Percentiles rank a stretch among this genome's conserved stretches.
phyloP scores from a whole-genome alignment of 495 filamentous ascomycete genomes.

The Tuber calosporum region DNA sequence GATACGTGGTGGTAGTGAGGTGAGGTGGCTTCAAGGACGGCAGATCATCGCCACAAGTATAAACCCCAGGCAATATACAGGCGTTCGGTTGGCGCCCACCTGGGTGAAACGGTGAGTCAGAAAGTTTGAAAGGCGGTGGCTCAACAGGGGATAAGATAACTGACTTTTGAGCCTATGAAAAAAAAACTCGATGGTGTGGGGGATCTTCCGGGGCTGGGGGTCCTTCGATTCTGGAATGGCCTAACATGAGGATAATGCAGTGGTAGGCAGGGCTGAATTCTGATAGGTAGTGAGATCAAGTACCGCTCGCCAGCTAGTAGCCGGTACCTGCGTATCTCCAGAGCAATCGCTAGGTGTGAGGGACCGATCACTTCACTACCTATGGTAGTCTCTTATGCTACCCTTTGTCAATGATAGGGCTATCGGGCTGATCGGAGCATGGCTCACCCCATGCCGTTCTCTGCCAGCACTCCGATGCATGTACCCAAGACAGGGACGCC shows the following conservation, averaged over 20 bases:
- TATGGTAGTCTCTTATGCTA: background rate
- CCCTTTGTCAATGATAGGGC: background rate
- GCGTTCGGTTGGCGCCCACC: background rate
- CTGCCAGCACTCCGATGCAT: background rate
- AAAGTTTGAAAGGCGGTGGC: background rate
- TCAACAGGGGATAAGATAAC: background rate
- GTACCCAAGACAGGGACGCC: background rate
- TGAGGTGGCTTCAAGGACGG: background rate
- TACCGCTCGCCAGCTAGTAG: background rate
- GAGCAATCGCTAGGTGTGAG: background rate
- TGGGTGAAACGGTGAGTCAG: constrained; percentile 1
- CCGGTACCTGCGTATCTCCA: background rate
- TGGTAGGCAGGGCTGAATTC: background rate
- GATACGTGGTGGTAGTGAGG: background rate
- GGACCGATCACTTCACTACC: background rate
- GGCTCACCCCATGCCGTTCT: background rate
- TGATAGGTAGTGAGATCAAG: background rate
- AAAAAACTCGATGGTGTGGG: background rate
- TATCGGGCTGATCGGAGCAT: background rate
- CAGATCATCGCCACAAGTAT: background rate
- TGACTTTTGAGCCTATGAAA: background rate
- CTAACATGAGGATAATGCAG: background rate
- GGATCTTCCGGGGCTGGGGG: too few species aligned
- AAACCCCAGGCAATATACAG: background rate
- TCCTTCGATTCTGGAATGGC: background rate